Base-by-base conservation (phyloP, 2,329 filamentous ascomycete species). In the Fusarium tricinctum region DNA sequence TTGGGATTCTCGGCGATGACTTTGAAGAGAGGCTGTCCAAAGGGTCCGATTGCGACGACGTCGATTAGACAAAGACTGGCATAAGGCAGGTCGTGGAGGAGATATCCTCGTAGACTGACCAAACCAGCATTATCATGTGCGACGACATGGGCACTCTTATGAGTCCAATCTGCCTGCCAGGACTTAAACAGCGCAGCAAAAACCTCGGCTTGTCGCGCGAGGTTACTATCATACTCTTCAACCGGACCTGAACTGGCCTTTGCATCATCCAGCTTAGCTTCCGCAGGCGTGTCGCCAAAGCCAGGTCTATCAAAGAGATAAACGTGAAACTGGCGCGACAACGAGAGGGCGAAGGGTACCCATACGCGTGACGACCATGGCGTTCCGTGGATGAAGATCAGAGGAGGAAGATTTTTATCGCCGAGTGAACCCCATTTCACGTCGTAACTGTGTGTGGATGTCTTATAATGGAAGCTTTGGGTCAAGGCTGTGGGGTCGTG, bases 291-390 rank as follows among this genome's bases (percentile, higher is more conserved):
- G 6, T 74, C 59, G 13, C 82, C 81, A 53, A 82, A 84, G 1
- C 82, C 82, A 5, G 81, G 80, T 14, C 81, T 78, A 57, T 84
- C 82, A 58, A 81, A 84, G 14, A 84, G 71, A 59, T 83, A 80
- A 48, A 84, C 76, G 13, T 74, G 74, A 51, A 79, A 81, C 17
- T 75, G 73, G 3, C 69, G 66, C 6, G 78, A 71, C 2, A 84
- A 69, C 3, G 79, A 70, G 30, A 74, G 62, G 2, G 79, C 80
- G 19, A 79, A 76, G 2, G 74, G 71, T 0, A 60, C 46, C 79
- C 81, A 84, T 10, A 83, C 75, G 1, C 58, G 67, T 2, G 80
- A 82, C 3, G 81, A 82, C 81, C 82, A 84, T 0, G 82, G 82
- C 0, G 82, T 84, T 52, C 82, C 82, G 58, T 84, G 82, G 10